Conservation (phyloP, 2,329 filamentous ascomycete genomes). For the Colletotrichum spinosum region DNA sequence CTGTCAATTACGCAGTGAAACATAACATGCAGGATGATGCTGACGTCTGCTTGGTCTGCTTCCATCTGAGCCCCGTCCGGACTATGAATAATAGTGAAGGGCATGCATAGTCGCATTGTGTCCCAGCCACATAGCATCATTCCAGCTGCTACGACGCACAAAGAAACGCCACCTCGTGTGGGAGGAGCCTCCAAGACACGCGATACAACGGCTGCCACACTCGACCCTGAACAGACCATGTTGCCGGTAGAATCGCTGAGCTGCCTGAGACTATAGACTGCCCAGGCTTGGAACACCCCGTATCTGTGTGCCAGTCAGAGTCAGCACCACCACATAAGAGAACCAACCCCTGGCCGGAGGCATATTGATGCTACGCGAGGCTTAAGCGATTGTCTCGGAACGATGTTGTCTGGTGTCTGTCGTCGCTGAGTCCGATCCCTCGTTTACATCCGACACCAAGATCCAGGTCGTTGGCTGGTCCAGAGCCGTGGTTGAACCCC, state of each 20-base stretch:
- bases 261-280: background rate
- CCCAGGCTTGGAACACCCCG: too few relatives aligned
- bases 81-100: too few relatives aligned
- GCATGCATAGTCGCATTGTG: too few relatives aligned
- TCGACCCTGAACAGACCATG: background rate
- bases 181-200: background rate
- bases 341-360: background rate
- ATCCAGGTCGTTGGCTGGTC: slow-evolving; percentile 25
- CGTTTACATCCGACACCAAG: slow-evolving; percentile 11
- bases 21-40: too few relatives aligned
- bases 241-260: background rate
- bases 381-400: slow-evolving; percentile 28
- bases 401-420: slow-evolving; percentile 2
- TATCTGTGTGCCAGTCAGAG: background rate
- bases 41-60: too few relatives aligned
- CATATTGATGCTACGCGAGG: background rate
- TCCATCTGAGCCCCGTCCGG: too few relatives aligned
- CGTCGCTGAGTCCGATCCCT: background rate
- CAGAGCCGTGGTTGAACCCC: background rate
- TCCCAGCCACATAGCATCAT: background rate
- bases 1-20: too few relatives aligned
- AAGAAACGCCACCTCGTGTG: background rate
- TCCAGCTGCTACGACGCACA: background rate
- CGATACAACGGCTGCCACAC: slow-evolving; percentile 17
- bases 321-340: slow-evolving; percentile 2